phyloP scores from a whole-genome alignment of 768 basidiomycete species.

The Termitomyces bulborhizus region DNA sequence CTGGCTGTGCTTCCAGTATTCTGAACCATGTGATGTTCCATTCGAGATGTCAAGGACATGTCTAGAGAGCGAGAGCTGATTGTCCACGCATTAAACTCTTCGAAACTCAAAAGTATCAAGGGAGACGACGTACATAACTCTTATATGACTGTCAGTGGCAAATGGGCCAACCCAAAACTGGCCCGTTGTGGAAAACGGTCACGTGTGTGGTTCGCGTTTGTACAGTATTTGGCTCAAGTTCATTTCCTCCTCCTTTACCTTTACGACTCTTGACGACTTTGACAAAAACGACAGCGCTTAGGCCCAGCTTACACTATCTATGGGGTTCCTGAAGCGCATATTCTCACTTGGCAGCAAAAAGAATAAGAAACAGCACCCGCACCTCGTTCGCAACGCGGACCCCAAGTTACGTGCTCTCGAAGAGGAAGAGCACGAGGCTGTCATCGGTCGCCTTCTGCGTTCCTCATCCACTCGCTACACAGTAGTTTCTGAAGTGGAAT shows the following conservation, averaged over 20 bases:
- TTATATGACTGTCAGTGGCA: neutral
- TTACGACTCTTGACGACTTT: slow-evolving; percentile 12
- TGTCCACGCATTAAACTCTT: neutral
- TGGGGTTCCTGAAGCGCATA: slow-evolving; percentile 68
- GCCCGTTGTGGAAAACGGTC: slow-evolving; percentile 5
- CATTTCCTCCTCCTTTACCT: slow-evolving; percentile 9
- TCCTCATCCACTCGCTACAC: slow-evolving; percentile 67
- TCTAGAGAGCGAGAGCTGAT: neutral
- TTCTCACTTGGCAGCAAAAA: slow-evolving; percentile 66
- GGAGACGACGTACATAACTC: neutral
- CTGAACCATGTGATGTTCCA: slow-evolving; percentile 25
- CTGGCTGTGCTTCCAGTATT: slow-evolving; percentile 58
- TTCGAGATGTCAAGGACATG: neutral
- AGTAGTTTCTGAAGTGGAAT: slow-evolving; percentile 50
- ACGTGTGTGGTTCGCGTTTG: slow-evolving; percentile 32
- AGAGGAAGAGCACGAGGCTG: slow-evolving; percentile 48
- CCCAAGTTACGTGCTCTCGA: slow-evolving; percentile 19
- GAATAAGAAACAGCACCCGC: slow-evolving; percentile 34
- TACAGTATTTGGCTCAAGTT: slow-evolving; percentile 39
- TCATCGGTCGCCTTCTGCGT: slow-evolving; percentile 50
- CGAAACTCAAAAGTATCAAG: neutral
- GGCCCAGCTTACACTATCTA: slow-evolving; percentile 19
- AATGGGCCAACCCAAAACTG: too few relatives aligned
- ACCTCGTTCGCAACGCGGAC: slow-evolving; percentile 21
- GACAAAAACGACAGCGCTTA: slow-evolving; percentile 13